Base-by-base conservation (phyloP, 495 filamentous ascomycete species). In the Xylaria castorea region DNA sequence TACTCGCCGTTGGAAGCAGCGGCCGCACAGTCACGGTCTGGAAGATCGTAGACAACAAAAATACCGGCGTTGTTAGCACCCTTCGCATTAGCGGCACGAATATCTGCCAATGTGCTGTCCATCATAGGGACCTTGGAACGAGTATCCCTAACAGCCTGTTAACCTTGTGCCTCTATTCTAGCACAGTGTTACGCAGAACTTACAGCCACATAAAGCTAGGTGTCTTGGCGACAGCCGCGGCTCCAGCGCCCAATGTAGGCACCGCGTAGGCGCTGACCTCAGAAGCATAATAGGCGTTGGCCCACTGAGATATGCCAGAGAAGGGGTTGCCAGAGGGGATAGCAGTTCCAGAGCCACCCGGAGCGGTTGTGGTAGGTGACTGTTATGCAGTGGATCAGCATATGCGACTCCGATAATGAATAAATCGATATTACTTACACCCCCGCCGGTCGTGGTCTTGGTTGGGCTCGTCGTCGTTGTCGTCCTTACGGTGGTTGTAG, bases 1-100 rank as follows among this genome's bases (percentile, higher is more conserved):
- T 82, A 83, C 76, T 91, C 89, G 74, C 89, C 89, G 71, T 91
- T 91, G 63, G 88, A 90, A 6, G 89, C 89, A 62, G 85, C 78
- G 12, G 89, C 89, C 9, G 89, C 84, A 73, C 89, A 91, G 77
- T 91, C 89, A 76, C 89, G 88, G 68, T 90, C 88, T 25, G 89
- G 89, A 25, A 91, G 76, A 78, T 91, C 88, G 75, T 91, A 91
- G 46, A 91, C 87, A 53, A 91, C 89, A 68, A 88, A 74, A 12
- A 76, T 72, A 16, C 74, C 75, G 38, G 74, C 75, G 27, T 77
- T 73, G 20, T 76, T 84, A 1, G 83, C 86, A 61, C 87, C 86
- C 11, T 77, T 83, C n/a, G 75, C 79, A 69, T 89, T 88, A 60
- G 84, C 77, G 12, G 80, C 66, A 22, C 83, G 76, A 71, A 89